Conservation (phyloP, 345 rosid species). For the Lepidium aucheri region DNA sequence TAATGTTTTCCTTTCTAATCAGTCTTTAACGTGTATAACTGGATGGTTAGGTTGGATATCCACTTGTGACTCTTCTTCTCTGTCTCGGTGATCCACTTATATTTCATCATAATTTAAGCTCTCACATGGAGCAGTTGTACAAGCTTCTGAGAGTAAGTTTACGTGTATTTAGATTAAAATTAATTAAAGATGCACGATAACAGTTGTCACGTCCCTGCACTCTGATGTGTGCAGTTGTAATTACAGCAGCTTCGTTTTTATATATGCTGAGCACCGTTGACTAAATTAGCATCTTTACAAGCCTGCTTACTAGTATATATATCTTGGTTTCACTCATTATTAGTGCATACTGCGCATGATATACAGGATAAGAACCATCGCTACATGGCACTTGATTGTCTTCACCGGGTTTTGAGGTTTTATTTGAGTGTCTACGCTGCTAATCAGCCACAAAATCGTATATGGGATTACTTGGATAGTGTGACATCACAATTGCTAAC, state of each 20-base stretch:
- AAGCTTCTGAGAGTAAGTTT: conserved; percentile 88
- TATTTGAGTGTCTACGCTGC: conserved; percentile 94
- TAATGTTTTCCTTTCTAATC: neutral
- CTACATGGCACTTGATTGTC: conserved; percentile 93
- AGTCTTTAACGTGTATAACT: conserved; percentile 16
- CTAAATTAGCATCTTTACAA: conserved; percentile 2
- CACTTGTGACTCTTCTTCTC: conserved; percentile 94
- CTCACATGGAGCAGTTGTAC: conserved; percentile 97
- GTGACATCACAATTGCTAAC: conserved; percentile 95
- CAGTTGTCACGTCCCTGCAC: neutral
- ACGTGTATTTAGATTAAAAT: neutral
- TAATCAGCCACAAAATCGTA: conserved; percentile 82
- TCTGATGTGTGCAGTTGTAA: neutral
- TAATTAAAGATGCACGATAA: neutral
- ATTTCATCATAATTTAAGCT: conserved; percentile 71
- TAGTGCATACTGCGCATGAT: conserved; percentile 1
- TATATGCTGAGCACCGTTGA: neutral
- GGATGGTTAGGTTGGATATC: conserved; percentile 79
- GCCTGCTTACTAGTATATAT: neutral
- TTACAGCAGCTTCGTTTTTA: neutral
- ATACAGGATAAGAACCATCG: conserved; percentile 97
- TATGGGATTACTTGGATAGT: conserved; percentile 98
- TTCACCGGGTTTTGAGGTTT: conserved; percentile 94
- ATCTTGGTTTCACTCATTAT: conserved; percentile 13
- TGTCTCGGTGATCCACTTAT: conserved; percentile 97